Evolutionary conservation across 345 rosid genomes (phyloP).

Genomic region (Arabis alpina): DNA sequence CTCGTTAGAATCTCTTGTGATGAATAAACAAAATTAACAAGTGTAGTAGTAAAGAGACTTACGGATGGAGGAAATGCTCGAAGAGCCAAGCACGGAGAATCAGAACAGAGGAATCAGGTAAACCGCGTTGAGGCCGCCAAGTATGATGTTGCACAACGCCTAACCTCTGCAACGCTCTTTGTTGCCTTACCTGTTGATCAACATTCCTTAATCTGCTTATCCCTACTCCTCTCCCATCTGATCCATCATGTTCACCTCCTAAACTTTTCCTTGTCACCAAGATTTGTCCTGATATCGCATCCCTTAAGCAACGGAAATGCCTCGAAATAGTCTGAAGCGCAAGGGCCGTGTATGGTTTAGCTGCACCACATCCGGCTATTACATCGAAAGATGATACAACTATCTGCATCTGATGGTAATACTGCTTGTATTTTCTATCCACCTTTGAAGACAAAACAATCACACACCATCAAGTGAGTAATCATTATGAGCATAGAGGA

Average conservation of each 20-base stretch:
- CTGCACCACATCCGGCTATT: slow-evolving; percentile 85
- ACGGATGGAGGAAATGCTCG: slow-evolving; percentile 99
- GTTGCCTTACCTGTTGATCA: slow-evolving; percentile 95
- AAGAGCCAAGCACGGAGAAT: slow-evolving; percentile 98
- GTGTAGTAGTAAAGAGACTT: slow-evolving; percentile 37
- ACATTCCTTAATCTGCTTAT: slow-evolving; percentile 86
- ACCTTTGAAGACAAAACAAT: slow-evolving; percentile 52
- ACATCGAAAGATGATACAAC: slow-evolving; percentile 91
- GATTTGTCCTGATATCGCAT: slow-evolving; percentile 82
- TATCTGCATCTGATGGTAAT: slow-evolving; percentile 95
- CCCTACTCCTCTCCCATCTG: slow-evolving; percentile 68
- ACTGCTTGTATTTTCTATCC: slow-evolving; percentile 91
- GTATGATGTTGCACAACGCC: slow-evolving; percentile 87
- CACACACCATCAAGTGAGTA: background rate
- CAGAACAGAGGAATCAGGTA: slow-evolving; percentile 92
- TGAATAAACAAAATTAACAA: background rate
- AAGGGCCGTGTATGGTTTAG: slow-evolving; percentile 88
- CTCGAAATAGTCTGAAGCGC: slow-evolving; percentile 93
- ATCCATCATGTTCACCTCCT: slow-evolving; percentile 73
- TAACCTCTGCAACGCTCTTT: slow-evolving; percentile 84
- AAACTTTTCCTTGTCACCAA: slow-evolving; percentile 66
- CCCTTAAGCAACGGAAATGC: slow-evolving; percentile 90
- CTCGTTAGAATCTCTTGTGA: slow-evolving; percentile 5
- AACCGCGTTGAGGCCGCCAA: slow-evolving; percentile 97
- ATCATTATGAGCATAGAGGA: background rate